A percentile compares a stretch with the other conserved stretches of the same genome.
phyloP scores from a whole-genome alignment of 768 basidiomycete species.

The Rossbeevera mucosa region DNA sequence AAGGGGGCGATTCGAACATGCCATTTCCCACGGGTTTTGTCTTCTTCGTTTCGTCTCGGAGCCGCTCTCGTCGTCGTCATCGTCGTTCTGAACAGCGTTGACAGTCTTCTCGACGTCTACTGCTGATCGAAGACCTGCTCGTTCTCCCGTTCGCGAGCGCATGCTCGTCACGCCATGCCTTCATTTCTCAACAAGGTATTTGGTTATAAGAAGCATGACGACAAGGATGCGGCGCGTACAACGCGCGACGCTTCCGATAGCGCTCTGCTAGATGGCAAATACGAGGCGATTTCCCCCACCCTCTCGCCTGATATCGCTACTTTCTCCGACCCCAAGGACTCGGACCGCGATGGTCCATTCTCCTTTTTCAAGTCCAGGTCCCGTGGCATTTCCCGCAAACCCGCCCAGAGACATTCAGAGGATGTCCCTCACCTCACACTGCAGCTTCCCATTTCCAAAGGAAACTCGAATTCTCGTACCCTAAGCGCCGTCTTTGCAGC shows the following conservation, averaged over 20 bases:
- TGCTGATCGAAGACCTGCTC: constrained; percentile 7
- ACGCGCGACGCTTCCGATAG: constrained; percentile 35
- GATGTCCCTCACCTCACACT: constrained; percentile 57
- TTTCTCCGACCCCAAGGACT: constrained; percentile 30
- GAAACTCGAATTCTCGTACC: constrained; percentile 41
- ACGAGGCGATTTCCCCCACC: constrained; percentile 59
- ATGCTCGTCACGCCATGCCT: constrained; percentile 37
- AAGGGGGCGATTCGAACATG: not conserved
- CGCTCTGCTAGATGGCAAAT: constrained; percentile 67
- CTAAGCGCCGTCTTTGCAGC: constrained; percentile 59
- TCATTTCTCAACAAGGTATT: constrained; percentile 77
- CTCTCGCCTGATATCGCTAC: constrained; percentile 32
- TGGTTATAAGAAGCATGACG: constrained; percentile 65
- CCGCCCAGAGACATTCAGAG: constrained; percentile 31
- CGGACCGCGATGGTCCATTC: constrained; percentile 43
- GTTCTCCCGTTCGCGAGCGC: constrained; percentile 9
- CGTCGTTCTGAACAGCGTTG: not conserved
- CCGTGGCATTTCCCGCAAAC: constrained; percentile 33
- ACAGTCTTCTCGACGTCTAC: not conserved
- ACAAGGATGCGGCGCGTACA: constrained; percentile 34
- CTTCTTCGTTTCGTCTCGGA: constrained; percentile 1
- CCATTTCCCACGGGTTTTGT: constrained; percentile 16
- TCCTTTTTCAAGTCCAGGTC: constrained; percentile 49
- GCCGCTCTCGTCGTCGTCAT: not conserved
- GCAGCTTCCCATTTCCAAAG: constrained; percentile 52